Conservation (phyloP, 1,284 basidiomycete genomes). For the Tranzscheliella williamsii region DNA sequence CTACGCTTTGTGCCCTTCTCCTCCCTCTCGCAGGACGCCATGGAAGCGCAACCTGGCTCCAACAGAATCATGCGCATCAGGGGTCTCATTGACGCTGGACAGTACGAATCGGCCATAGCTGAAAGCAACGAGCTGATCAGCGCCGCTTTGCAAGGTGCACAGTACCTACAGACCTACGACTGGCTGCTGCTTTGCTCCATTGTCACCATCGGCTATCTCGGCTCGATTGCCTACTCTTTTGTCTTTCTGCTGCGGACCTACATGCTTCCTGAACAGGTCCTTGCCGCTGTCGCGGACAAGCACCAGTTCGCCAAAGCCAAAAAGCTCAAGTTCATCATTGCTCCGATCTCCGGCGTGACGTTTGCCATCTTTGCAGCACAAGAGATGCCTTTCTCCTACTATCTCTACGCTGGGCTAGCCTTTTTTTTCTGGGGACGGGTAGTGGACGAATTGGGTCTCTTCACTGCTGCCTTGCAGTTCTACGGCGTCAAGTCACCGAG, state of each 20-base stretch:
- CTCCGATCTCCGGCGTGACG: slow-evolving; percentile 14
- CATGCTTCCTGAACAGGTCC: slow-evolving; percentile 17
- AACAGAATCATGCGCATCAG: slow-evolving; percentile 59
- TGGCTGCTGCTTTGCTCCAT: slow-evolving; percentile 73
- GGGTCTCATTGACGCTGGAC: slow-evolving; percentile 47
- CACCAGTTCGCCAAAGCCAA: not conserved
- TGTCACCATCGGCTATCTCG: slow-evolving; percentile 74
- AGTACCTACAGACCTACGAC: slow-evolving; percentile 84
- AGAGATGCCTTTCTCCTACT: slow-evolving; percentile 74
- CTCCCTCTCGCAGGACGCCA: slow-evolving; percentile 3
- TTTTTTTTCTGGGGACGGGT: slow-evolving; percentile 69
- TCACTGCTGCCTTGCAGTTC: slow-evolving; percentile 7
- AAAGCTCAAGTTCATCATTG: slow-evolving; percentile 13
- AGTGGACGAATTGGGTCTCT: slow-evolving; percentile 27
- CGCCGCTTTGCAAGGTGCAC: slow-evolving; percentile 70
- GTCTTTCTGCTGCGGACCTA: slow-evolving; percentile 51
- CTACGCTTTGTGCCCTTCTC: slow-evolving; percentile 38
- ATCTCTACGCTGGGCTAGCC: slow-evolving; percentile 75
- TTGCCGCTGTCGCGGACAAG: not conserved
- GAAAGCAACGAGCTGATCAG: slow-evolving; percentile 68
- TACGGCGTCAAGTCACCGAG: not conserved
- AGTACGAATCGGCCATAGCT: slow-evolving; percentile 67
- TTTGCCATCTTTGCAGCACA: slow-evolving; percentile 69
- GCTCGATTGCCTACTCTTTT: slow-evolving; percentile 68
- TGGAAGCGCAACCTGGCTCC: slow-evolving; percentile 61